phyloP scores from a whole-genome alignment of 1,284 basidiomycete species.

The Heterobasidion annosum region DNA sequence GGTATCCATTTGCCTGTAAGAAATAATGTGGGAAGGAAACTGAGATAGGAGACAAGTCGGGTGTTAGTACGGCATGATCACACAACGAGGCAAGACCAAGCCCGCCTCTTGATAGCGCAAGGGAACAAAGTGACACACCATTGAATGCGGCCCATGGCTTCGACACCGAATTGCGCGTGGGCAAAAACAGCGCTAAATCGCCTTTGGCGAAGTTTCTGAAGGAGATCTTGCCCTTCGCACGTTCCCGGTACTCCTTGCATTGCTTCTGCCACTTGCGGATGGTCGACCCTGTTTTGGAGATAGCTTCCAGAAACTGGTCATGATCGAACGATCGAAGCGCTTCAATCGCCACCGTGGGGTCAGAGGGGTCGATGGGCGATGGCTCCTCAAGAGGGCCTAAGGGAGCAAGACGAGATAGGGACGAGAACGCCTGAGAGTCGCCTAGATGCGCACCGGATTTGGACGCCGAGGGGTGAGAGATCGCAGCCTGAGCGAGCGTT shows the following conservation, averaged over 20 bases:
- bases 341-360: conserved; percentile 60
- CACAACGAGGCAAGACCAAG: not conserved
- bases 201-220: conserved; percentile 91
- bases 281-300: conserved; percentile 74
- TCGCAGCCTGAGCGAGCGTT: conserved; percentile 49
- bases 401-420: conserved; percentile 38
- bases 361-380: conserved; percentile 63
- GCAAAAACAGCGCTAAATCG: conserved; percentile 91
- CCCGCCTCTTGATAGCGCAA: conserved; percentile 8
- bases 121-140: conserved; percentile 34
- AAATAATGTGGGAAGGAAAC: conserved; percentile 98
- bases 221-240: conserved; percentile 88
- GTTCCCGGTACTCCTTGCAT: conserved; percentile 88
- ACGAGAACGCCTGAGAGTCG: conserved; percentile 30
- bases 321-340: conserved; percentile 70
- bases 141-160: conserved; percentile 98
- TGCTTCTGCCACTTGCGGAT: conserved; percentile 96
- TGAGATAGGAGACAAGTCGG: conserved; percentile 23
- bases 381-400: conserved; percentile 54
- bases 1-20: conserved; percentile 75
- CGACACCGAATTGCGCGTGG: conserved; percentile 86
- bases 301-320: conserved; percentile 74
- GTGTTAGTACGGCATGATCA: conserved; percentile 7
- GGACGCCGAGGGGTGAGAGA: conserved; percentile 45
- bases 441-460: conserved; percentile 12